A percentile compares a stretch with the other conserved stretches of the same genome.
phyloP scores from a whole-genome alignment of 345 rosid genomes.

The Passiflora organensis region DNA sequence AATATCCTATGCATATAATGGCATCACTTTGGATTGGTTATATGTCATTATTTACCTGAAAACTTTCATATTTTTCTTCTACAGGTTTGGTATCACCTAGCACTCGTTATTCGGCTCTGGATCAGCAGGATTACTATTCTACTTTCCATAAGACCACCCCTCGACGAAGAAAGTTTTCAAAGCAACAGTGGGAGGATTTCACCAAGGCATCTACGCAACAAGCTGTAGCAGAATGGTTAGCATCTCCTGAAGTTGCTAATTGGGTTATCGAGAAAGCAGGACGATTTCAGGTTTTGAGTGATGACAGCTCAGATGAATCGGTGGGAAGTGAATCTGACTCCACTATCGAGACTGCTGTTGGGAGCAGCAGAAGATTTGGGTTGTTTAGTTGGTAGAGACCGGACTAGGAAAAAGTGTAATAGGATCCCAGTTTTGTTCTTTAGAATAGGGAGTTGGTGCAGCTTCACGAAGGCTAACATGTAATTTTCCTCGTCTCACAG shows the following conservation, averaged over 20 bases:
- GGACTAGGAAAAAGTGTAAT: not conserved
- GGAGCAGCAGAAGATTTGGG: slow-evolving; percentile 27
- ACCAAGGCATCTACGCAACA: slow-evolving; percentile 43
- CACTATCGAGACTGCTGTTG: slow-evolving; percentile 33
- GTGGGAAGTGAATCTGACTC: slow-evolving; percentile 61
- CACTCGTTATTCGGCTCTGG: slow-evolving; percentile 8
- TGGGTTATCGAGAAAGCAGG: slow-evolving; percentile 76
- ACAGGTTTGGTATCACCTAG: slow-evolving; percentile 38
- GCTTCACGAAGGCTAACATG: slow-evolving; percentile 12
- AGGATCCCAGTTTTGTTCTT: not conserved
- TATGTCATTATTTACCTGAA: not conserved
- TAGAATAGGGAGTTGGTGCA: not conserved
- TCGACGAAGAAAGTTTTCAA: slow-evolving; percentile 46
- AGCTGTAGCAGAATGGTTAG: slow-evolving; percentile 32
- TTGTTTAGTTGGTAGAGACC: slow-evolving; percentile 33
- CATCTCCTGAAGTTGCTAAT: slow-evolving; percentile 65
- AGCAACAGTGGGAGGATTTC: slow-evolving; percentile 75
- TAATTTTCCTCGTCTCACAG: no score
- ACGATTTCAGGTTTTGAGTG: slow-evolving; percentile 49
- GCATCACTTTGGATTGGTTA: not conserved
- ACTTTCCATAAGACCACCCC: slow-evolving; percentile 59
- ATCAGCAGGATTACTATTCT: slow-evolving; percentile 51
- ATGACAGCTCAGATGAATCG: slow-evolving; percentile 42
- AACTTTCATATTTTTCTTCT: no score
- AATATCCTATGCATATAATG: not conserved